Base-by-base conservation (phyloP, 345 rosid genomes). In the Aquilaria sinensis region DNA sequence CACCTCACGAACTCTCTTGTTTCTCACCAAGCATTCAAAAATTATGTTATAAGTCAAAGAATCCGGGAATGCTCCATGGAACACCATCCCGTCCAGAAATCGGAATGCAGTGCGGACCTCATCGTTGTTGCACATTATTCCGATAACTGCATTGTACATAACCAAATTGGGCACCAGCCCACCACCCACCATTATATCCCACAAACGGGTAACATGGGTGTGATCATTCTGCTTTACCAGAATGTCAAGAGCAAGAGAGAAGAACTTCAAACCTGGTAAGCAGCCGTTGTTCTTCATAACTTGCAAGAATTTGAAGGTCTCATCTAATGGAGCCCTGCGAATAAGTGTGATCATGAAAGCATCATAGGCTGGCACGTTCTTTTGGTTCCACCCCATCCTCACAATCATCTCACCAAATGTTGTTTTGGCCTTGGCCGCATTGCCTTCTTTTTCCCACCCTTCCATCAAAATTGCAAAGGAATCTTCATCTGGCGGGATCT, bases 381-480 rank as follows among this genome's bases (percentile, higher is more conserved):
- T 31, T 0, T 54, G 71, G 31, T 68, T 72, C 87, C 82, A 85
- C 56, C 83, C 90, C 9, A 82, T 10, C 5, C 48, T 58, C 2
- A 60, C 53, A 51, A 80, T 66, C 87, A 81, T 83, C 67, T 85
- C 86, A 8, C 72, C 80, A 13, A 85, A 81, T 0, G 77, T 77
- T 34, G n/a, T 70, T 75, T 63, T 83, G 55, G 84, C 83, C 67
- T 79, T 71, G n/a, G 63, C 64, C 29, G 66, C 66, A 69, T 81
- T 77, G 48, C 81, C 78, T 69, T 83, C 86, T 68, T 74, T 85
- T 70, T 83, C 83, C 83, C 80, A 85, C 3, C 88, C 86, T 78
- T 83, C 81, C 63, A 83, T 73, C 70, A 85, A 60, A 65, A 83
- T 79, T 6, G 82, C 67, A 47, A 59, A 85, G 1, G 81, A 69